Conservation (phyloP, 805 yeast species). For the Nakazawaea ernobii region DNA sequence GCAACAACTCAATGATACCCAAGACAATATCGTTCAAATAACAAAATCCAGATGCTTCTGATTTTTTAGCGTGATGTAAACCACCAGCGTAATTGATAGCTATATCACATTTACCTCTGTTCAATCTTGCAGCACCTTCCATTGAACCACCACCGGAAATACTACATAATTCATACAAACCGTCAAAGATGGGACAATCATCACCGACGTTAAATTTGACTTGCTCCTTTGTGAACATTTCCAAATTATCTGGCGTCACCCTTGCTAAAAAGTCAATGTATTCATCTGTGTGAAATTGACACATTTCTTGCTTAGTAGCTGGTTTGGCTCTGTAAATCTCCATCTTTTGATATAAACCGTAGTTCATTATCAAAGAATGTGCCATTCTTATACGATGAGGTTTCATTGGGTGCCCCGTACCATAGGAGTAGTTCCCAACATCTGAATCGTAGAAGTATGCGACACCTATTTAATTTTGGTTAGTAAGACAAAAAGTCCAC, state of each 20-base stretch:
- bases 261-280: conserved; percentile 88
- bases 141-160: conserved; percentile 85
- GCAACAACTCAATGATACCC: conserved; percentile 70
- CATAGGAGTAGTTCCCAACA: conserved; percentile 96
- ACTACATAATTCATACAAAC: conserved; percentile 68
- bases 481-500: not conserved
- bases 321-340: conserved; percentile 96
- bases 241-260: conserved; percentile 89
- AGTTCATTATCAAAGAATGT: conserved; percentile 93
- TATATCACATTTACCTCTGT: conserved; percentile 78
- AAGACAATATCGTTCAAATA: conserved; percentile 86
- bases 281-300: conserved; percentile 97
- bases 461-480: conserved; percentile 37
- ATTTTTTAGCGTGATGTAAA: conserved; percentile 86
- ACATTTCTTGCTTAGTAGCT: conserved; percentile 96
- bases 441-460: conserved; percentile 86
- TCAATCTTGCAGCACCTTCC: conserved; percentile 83
- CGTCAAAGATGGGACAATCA: conserved; percentile 83
- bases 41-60: conserved; percentile 88
- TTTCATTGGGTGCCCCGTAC: conserved; percentile 98
- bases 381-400: conserved; percentile 99
- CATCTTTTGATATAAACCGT: conserved; percentile 94
- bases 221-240: conserved; percentile 81
- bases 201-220: conserved; percentile 94
- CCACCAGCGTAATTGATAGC: conserved; percentile 96